phyloP scores from a whole-genome alignment of 805 yeast species.

The Yarrowia sp. region DNA sequence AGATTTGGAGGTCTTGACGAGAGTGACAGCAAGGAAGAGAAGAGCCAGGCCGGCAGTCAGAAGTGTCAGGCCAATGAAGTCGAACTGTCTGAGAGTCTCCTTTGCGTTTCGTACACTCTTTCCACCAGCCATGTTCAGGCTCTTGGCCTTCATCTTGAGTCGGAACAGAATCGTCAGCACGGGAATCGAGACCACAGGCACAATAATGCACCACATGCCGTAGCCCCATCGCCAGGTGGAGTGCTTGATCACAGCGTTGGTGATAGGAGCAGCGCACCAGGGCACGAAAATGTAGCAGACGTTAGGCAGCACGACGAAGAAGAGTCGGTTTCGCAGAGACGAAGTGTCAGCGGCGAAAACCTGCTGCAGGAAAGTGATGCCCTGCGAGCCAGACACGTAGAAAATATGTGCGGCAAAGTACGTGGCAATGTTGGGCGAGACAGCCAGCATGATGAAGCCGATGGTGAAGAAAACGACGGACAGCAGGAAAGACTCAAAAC shows the following conservation, averaged over 20 bases:
- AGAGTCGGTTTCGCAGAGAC: conserved; percentile 43
- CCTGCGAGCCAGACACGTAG: conserved; percentile 42
- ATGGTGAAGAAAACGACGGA: conserved; percentile 38
- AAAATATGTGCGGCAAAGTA: conserved; percentile 8
- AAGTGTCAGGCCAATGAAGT: conserved; percentile 60
- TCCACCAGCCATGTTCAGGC: background rate
- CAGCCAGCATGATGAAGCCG: conserved; percentile 43
- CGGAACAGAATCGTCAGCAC: background rate
- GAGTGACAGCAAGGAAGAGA: conserved; percentile 67
- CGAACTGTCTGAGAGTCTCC: conserved; percentile 56
- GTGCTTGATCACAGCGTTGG: conserved; percentile 36
- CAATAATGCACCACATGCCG: conserved; percentile 49
- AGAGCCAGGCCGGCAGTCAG: conserved; percentile 59
- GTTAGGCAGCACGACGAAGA: conserved; percentile 40
- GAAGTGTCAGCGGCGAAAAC: conserved; percentile 42
- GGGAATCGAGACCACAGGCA: conserved; percentile 38
- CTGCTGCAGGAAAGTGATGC: conserved; percentile 41
- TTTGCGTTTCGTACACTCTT: background rate
- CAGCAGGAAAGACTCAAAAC: conserved; percentile 42
- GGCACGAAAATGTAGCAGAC: conserved; percentile 43
- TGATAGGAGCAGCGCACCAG: conserved; percentile 42
- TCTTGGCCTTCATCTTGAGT: background rate
- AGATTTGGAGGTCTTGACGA: conserved; percentile 55
- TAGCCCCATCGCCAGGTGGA: conserved; percentile 54
- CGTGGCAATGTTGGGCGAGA: conserved; percentile 40